Conservation (phyloP, 257 asterid species). For the Nicotiana undulata region DNA sequence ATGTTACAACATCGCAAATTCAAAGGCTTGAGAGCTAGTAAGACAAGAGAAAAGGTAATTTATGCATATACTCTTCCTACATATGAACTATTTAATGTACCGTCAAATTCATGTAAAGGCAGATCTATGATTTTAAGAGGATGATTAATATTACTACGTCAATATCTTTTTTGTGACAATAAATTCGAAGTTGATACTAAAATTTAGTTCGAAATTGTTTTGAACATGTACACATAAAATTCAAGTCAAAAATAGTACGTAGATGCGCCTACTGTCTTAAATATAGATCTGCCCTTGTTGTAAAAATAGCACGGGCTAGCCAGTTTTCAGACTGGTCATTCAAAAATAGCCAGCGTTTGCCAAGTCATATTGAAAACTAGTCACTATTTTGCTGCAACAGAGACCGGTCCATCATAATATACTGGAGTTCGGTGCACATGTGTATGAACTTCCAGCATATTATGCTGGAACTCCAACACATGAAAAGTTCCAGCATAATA, state of each 20-base stretch:
- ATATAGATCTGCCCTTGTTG: not conserved
- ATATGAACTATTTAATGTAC: not conserved
- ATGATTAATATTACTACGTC: not conserved
- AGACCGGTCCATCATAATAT: too few species aligned
- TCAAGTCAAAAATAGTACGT: not conserved
- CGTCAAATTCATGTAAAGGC: not conserved
- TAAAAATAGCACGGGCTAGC: too few species aligned
- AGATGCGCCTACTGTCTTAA: not conserved
- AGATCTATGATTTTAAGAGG: not conserved
- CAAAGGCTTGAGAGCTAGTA: constrained; percentile 9
- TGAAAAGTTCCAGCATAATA: too few species aligned
- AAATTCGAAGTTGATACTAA: not conserved
- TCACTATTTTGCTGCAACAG: too few species aligned
- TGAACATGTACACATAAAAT: not conserved
- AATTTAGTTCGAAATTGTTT: not conserved
- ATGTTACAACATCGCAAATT: constrained; percentile 23
- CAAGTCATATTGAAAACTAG: too few species aligned
- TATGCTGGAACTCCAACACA: too few species aligned
- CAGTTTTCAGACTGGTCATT: too few species aligned
- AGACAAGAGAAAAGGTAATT: constrained; percentile 8
- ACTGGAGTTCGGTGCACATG: too few species aligned
- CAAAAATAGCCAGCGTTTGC: too few species aligned
- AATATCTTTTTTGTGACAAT: not conserved
- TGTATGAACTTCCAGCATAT: too few species aligned
- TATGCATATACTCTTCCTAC: not conserved